Percentiles rank a stretch among this genome's conserved stretches.
Conservation (phyloP, 805 yeast genomes). For the Saturnispora zaruensis region DNA sequence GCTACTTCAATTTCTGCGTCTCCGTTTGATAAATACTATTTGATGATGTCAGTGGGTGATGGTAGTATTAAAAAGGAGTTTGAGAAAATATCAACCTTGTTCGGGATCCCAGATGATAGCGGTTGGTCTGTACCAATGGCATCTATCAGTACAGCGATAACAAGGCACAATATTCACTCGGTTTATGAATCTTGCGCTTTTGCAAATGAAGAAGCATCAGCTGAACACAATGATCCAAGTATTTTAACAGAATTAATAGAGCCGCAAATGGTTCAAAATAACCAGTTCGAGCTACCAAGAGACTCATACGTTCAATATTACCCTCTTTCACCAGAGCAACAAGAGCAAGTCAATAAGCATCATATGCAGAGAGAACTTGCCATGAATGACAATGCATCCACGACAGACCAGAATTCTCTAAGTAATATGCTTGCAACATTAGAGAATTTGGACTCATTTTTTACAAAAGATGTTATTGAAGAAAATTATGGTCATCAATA, state of each 20-base stretch:
- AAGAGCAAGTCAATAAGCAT: constrained; percentile 19
- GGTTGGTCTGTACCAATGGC: constrained; percentile 99
- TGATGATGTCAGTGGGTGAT: constrained; percentile 87
- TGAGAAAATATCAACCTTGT: constrained; percentile 79
- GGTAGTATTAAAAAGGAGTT: constrained; percentile 68
- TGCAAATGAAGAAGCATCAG: constrained; percentile 29
- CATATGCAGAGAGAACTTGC: constrained; percentile 15
- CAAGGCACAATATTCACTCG: constrained; percentile 90
- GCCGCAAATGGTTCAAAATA: constrained; percentile 1
- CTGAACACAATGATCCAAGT: background rate
- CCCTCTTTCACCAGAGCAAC: constrained; percentile 22
- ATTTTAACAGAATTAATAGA: background rate
- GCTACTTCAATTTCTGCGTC: constrained; percentile 82
- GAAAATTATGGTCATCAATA: constrained; percentile 34
- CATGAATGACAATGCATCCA: constrained; percentile 38
- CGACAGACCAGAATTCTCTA: constrained; percentile 59
- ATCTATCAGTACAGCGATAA: constrained; percentile 75
- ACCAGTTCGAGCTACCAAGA: constrained; percentile 8
- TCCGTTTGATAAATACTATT: constrained; percentile 80
- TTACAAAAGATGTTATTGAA: constrained; percentile 48
- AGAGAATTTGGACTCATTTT: constrained; percentile 82
- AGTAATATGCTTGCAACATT: constrained; percentile 90
- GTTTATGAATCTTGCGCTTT: constrained; percentile 80
- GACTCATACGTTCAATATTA: constrained; percentile 29
- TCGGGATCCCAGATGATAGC: constrained; percentile 89